A percentile compares a stretch with the other conserved stretches of the same genome.
Evolutionary conservation across 2,329 filamentous ascomycete genomes (phyloP).

Genomic region (Hypoxylon sp.): DNA sequence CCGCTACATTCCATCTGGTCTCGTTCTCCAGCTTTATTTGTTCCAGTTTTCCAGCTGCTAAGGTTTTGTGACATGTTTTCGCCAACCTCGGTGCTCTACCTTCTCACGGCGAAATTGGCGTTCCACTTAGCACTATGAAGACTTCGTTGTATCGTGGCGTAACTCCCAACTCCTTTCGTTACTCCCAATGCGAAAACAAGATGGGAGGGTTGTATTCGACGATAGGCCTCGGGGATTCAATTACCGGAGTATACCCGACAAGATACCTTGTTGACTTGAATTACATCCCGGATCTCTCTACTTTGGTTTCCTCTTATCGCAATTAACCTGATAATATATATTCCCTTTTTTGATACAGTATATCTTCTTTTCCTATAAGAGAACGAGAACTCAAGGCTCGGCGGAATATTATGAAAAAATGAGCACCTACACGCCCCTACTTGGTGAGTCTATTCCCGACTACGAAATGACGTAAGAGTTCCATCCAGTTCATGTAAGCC

Average conservation of each 20-base stretch:
- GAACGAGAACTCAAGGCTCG: background rate
- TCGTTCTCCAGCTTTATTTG: background rate
- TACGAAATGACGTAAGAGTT: conserved; percentile 25
- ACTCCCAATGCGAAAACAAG: background rate
- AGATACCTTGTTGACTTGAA: background rate
- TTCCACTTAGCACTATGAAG: background rate
- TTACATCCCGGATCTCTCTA: conserved; percentile 1
- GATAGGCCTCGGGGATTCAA: conserved; percentile 1
- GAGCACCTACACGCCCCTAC: conserved; percentile 44
- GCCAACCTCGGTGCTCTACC: background rate
- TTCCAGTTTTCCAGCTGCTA: background rate
- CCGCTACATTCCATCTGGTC: background rate
- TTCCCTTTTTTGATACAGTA: background rate
- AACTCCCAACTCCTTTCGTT: background rate
- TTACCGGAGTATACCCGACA: conserved; percentile 35
- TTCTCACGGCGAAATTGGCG: background rate
- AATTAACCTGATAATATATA: background rate
- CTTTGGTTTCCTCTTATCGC: conserved; percentile 8
- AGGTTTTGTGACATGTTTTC: background rate
- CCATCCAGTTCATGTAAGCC: background rate
- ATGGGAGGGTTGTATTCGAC: conserved; percentile 1
- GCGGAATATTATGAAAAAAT: conserved; percentile 23
- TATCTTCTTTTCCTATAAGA: background rate
- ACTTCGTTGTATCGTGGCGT: background rate
- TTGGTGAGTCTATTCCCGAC: conserved; percentile 39